Evolutionary conservation across 192 early-diverging fungal genomes (phyloP), one percentile per base, ranked within the genome.

Genomic region (Thoreauomyces humboldtii): DNA sequence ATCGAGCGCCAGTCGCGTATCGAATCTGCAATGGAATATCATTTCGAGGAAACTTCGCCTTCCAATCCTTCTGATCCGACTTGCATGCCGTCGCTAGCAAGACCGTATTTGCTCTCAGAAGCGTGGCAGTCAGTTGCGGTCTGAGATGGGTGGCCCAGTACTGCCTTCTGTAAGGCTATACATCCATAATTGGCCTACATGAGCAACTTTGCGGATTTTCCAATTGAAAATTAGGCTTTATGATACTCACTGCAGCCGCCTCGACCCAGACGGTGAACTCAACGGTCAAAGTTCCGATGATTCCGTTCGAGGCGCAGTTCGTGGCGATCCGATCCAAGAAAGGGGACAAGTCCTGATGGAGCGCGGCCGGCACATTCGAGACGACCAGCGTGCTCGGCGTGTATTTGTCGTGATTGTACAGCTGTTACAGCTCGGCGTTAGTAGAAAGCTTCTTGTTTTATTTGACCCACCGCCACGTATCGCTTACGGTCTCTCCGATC

Each of bases 51-150:
- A 61, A 62, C 21, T 45, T 61, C 17, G 31, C 28, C 25, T 45
- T 62, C 51, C 50, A 54, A 38, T 46, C 59, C 15, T 34, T 11
- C 14, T 0, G 31, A 54, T 69, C 67, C 7, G 36, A 6, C 22
- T 46, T 50, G 37, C 51, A 55, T 31, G 59, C 67, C 7, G 67
- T 69, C 22, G 67, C 56, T 9, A 69, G 35, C 17, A 54, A 22
- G 17, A 69, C 67, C 4, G 67, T 61, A 24, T 48, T 50, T 12
- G 59, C 67, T 0, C 67, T 58, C 19, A 61, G 34, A 28, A 69
- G 33, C 17, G 33, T 29, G 4, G 59, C 36, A 4, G 59, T 54
- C 15, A 55, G 50, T 17, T 36, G 48, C 24, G 67, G 67, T 0
- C 48, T 33, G n/a, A 69, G 65, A 29, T 52, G 50, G 17, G 59